phyloP scores from a whole-genome alignment of 2,329 filamentous ascomycete species.

The Colletotrichum theobromicola region DNA sequence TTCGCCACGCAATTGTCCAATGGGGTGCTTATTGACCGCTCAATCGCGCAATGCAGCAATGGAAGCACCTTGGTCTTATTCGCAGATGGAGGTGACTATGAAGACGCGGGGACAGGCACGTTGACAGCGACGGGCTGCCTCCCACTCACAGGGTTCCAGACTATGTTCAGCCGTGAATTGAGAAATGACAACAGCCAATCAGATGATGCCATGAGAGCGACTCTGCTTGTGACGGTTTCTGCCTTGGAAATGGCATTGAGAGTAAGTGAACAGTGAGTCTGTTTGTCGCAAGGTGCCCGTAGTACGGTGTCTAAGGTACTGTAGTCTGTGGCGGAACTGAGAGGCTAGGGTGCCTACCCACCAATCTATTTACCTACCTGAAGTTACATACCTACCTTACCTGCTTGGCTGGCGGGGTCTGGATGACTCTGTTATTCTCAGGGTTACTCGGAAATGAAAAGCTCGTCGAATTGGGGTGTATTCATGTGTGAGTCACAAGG shows the following conservation, averaged over 20 bases:
- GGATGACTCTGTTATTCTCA: background rate
- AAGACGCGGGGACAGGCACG: background rate
- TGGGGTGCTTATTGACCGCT: background rate
- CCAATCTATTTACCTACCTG: no score
- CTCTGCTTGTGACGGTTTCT: background rate
- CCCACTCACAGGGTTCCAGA: background rate
- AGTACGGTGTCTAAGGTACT: background rate
- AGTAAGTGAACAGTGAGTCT: background rate
- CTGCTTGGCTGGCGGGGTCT: no score
- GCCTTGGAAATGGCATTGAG: background rate
- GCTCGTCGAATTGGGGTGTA: background rate
- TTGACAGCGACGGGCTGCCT: background rate
- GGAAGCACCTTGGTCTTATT: background rate
- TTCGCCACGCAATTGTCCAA: conserved; percentile 8
- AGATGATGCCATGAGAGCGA: background rate
- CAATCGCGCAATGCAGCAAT: background rate
- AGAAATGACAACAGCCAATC: background rate
- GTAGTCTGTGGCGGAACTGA: no score
- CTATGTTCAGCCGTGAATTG: background rate
- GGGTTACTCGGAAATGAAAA: background rate
- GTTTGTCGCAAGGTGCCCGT: background rate
- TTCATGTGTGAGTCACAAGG: background rate
- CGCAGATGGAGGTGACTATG: background rate
- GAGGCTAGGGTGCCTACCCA: no score
- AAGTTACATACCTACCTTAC: no score